Evolutionary conservation across 2,329 filamentous ascomycete genomes (phyloP).

Genomic region (Septoria linicola): DNA sequence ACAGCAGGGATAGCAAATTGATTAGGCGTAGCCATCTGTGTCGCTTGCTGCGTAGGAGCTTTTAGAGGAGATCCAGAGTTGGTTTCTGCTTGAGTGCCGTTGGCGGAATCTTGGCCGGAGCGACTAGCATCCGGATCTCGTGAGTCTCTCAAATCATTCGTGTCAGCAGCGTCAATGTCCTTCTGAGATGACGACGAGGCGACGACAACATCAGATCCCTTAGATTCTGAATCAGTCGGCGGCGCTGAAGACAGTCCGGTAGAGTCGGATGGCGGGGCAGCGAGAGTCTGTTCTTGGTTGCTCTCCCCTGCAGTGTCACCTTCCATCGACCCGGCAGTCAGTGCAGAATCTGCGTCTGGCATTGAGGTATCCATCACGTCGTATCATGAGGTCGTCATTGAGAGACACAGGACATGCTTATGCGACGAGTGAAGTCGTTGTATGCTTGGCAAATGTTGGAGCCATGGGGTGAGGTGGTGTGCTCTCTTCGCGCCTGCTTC

Average conservation of each 20-base stretch:
- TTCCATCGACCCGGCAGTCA: background rate
- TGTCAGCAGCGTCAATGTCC: background rate
- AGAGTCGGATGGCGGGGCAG: constrained; percentile 14
- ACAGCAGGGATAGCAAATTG: constrained; percentile 41
- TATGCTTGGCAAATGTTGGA: too few species aligned
- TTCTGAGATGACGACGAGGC: background rate
- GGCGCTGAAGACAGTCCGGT: constrained; percentile 21
- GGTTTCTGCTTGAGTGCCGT: background rate
- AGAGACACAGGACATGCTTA: background rate
- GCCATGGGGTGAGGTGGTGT: too few species aligned
- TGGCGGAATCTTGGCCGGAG: background rate
- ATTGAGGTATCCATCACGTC: constrained; percentile 9
- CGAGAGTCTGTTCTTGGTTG: constrained; percentile 4
- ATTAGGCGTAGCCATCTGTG: constrained; percentile 33
- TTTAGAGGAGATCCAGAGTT: background rate
- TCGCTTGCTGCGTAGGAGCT: background rate
- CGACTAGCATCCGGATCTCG: background rate
- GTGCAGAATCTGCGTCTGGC: constrained; percentile 8
- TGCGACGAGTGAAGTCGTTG: too few species aligned
- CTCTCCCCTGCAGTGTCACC: background rate
- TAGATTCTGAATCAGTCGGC: constrained; percentile 20
- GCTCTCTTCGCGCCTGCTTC: too few species aligned
- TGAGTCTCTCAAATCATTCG: background rate
- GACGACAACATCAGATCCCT: constrained; percentile 11
- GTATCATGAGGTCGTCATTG: background rate